Conservation (phyloP, 192 early-diverging fungal species). For the Linnemannia hyalina region DNA sequence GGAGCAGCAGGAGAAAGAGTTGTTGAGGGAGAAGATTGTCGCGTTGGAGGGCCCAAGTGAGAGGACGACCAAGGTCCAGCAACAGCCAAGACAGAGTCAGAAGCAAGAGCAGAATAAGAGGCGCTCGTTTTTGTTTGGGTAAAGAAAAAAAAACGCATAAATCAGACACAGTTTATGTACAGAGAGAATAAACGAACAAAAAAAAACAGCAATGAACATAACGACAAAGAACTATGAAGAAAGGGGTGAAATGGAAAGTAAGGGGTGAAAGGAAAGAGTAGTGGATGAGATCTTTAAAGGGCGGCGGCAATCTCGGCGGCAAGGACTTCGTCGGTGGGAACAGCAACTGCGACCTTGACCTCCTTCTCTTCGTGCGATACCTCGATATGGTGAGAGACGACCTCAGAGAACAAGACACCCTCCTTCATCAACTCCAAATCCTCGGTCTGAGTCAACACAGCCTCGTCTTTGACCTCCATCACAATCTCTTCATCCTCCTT, state of each 20-base stretch:
- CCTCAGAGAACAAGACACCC: conserved; percentile 34
- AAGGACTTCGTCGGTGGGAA: not conserved
- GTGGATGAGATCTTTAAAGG: not conserved
- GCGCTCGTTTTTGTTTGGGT: not conserved
- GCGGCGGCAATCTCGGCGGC: conserved; percentile 14
- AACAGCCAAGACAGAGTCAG: not conserved
- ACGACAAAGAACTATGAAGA: not conserved
- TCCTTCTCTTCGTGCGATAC: not conserved
- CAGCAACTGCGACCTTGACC: not conserved
- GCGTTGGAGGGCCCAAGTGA: not conserved
- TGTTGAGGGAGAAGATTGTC: not conserved
- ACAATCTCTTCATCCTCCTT: conserved; percentile 16
- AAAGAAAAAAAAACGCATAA: not conserved
- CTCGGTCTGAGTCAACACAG: conserved; percentile 25
- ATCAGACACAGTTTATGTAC: conserved; percentile 1
- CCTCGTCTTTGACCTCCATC: conserved; percentile 6
- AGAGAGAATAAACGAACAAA: not conserved
- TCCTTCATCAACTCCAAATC: conserved; percentile 53
- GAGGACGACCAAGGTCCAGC: not conserved
- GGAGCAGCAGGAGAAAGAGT: not conserved
- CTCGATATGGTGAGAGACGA: conserved; percentile 14
- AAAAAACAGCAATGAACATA: not conserved
- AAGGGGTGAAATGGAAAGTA: not conserved
- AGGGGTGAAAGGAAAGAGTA: not conserved
- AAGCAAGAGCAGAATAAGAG: not conserved